Percentiles rank a stretch among this genome's conserved stretches.
Conservation (phyloP, 2,329 filamentous ascomycete species). For the Aspergillus sp. region DNA sequence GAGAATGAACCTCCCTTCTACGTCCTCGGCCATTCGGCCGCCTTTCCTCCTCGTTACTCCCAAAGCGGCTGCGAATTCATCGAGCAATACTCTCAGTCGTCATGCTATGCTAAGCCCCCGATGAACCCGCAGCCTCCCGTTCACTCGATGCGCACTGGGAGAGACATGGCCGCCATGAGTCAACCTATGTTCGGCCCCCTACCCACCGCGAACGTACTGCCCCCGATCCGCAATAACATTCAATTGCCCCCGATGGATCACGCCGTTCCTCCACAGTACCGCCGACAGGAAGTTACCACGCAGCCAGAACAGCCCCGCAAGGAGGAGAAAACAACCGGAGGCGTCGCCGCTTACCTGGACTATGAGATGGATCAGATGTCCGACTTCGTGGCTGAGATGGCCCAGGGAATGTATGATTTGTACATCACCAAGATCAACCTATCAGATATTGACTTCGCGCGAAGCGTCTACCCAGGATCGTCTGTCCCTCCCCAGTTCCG, state of each 20-base stretch:
- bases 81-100: conserved; percentile 52
- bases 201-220: conserved; percentile 41
- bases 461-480: conserved; percentile 66
- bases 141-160: conserved; percentile 36
- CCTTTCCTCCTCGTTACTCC: conserved; percentile 47
- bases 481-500: conserved; percentile 74
- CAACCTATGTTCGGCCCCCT: conserved; percentile 43
- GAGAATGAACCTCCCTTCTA: conserved; percentile 47
- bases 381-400: conserved; percentile 91
- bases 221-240: conserved; percentile 46
- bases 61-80: conserved; percentile 51
- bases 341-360: conserved; percentile 91
- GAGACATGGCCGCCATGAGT: conserved; percentile 40
- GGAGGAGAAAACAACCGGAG: conserved; percentile 73
- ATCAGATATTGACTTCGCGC: conserved; percentile 65
- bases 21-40: conserved; percentile 39
- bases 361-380: conserved; percentile 97
- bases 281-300: conserved; percentile 44
- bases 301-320: conserved; percentile 50
- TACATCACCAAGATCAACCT: conserved; percentile 60
- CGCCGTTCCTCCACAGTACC: conserved; percentile 48
- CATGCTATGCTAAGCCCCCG: conserved; percentile 45
- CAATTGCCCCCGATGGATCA: conserved; percentile 48
- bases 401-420: conserved; percentile 71
- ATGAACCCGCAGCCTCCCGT: conserved; percentile 38